phyloP scores from a whole-genome alignment of 2,329 filamentous ascomycete genomes.

The Fusarium ramigenum region DNA sequence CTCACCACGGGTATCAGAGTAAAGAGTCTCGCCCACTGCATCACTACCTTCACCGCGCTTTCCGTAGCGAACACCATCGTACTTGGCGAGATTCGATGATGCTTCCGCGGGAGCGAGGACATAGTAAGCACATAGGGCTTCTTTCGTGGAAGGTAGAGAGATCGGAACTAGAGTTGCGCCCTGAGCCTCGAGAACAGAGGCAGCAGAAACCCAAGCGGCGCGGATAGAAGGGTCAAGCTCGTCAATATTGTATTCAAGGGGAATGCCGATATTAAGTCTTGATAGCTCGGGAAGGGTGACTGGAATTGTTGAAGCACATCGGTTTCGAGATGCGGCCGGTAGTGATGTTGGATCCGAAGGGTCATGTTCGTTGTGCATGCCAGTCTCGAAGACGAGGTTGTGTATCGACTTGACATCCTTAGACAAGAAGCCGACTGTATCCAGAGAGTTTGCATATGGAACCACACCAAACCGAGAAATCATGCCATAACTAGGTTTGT shows the following conservation, averaged over 20 bases:
- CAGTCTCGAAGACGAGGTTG: conserved; percentile 60
- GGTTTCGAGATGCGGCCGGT: conserved; percentile 61
- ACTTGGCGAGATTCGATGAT: conserved; percentile 94
- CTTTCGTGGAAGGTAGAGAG: conserved; percentile 82
- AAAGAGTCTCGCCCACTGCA: conserved; percentile 71
- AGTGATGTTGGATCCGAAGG: conserved; percentile 79
- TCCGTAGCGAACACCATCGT: conserved; percentile 96
- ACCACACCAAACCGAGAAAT: conserved; percentile 87
- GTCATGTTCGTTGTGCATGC: conserved; percentile 67
- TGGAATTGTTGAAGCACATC: conserved; percentile 50
- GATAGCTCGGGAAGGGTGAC: conserved; percentile 40
- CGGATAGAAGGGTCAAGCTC: conserved; percentile 79
- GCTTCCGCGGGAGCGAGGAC: conserved; percentile 94
- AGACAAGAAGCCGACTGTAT: conserved; percentile 85
- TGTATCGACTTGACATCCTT: conserved; percentile 61
- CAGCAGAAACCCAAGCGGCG: conserved; percentile 71
- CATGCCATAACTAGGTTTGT: conserved; percentile 92
- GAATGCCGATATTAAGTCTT: conserved; percentile 63
- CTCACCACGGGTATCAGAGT: conserved; percentile 76
- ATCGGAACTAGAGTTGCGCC: conserved; percentile 80
- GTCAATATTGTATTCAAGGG: conserved; percentile 85
- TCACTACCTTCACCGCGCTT: conserved; percentile 61
- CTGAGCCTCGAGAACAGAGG: conserved; percentile 66
- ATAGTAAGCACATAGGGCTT: conserved; percentile 93
- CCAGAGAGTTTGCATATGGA: conserved; percentile 90